Evolutionary conservation across 176 grass and related monocot species (phyloP), one percentile per base, ranked within the genome.

Genomic region (Alopecurus myosuroides): DNA sequence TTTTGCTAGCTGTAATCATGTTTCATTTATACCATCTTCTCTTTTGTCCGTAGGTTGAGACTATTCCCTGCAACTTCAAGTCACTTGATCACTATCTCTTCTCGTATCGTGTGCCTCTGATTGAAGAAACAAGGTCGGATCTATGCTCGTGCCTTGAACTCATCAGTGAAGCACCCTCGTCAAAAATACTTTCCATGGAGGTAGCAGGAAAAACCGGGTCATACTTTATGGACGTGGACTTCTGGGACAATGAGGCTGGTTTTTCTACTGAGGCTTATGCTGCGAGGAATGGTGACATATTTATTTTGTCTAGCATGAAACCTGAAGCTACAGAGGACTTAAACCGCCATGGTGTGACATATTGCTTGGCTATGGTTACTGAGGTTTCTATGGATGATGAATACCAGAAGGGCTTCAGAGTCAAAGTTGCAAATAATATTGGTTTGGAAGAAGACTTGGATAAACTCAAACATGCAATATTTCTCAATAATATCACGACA

Each of bases 71-170:
- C 28, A 84, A 58, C 11, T 97, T 97, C 44, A 37, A 5, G 4
- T 92, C 90, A 9, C 41, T 92, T 2, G 72, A 76, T 0, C 34
- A 81, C 23, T 97, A 97, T 70, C 44, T 97, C 9, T 22, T 22
- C 63, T 82, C 92, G 29, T 97, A 83, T 81, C 71, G 64, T 28
- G 14, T 34, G 55, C 90, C 94, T 78, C 63, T 97, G 17, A 82
- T 97, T 51, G 90, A 97, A 78, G 92, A 97, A 85, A 97, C 92
- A 72, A 85, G 92, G 46, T 83, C 88, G 5, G 61, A 87, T 4
- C 55, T 97, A 1, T 83, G 65, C 76, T 92, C 88, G 45, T 82
- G 80, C 60, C 83, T 97, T 86, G 66, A 89, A 51, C 75, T 57
- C 6, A 74, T 97, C 20, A 29, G 77, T 2, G 84, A 92, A 82